Evolutionary conservation across 306 rosid species (phyloP), one percentile per base, ranked within the genome.

Genomic region (Rubus parviflorus): DNA sequence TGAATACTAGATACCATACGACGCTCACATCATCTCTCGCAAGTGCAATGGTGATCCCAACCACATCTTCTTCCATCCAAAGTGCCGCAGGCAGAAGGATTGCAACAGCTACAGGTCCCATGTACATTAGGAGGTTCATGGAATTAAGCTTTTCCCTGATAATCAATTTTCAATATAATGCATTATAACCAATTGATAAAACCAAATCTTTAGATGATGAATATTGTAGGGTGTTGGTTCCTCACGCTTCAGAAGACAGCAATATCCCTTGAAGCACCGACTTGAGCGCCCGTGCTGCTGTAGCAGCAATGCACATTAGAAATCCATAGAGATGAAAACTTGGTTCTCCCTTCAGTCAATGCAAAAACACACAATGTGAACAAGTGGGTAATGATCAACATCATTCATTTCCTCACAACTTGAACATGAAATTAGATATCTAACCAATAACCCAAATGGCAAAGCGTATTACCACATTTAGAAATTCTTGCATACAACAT

Each of bases 61-160:
- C 90, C 79, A 93, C 98, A 70, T 96, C 90, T 63, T 96, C 96
- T 80, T 96, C 99, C 98, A 92, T 93, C 46, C 80, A 25, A 70
- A 96, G 96, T 37, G 99, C 85, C 22, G 99, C 98, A n/a, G 98
- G 97, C 81, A 96, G 97, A 80, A 96, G 99, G 81, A 96, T 88
- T 60, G 85, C 89, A 76, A 91, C 96, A 56, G 99, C 99, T 80
- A 92, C 87, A 41, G 99, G 98, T 72, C 94, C 99, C 97, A 91
- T 96, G 85, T 92, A 96, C 67, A 96, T 93, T 30, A 96, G 98
- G 63, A 96, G 98, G 84, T 96, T 96, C 99, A 92, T 96, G 42
- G 99, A 96, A 81, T 96, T 95, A 83, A 95, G 85, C 96, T 92
- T 95, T 85, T 95, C 99, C 78, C 99, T 95, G 72, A 23, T 22